Percentiles rank a stretch among this genome's conserved stretches.
phyloP scores from a whole-genome alignment of 108 stramenopile genomes.

The Asterionellopsis glacialis region DNA sequence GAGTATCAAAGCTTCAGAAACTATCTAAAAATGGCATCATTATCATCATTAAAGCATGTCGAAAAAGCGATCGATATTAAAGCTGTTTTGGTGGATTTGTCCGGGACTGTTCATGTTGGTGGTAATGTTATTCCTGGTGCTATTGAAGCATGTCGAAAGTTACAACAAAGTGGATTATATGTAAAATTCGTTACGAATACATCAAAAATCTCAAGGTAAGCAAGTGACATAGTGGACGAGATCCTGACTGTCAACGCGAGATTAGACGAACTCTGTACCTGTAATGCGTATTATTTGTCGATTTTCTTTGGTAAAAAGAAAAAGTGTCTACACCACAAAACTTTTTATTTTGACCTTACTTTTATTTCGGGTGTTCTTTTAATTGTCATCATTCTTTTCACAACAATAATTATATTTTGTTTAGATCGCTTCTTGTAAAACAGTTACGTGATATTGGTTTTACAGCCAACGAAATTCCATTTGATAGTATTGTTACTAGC shows the following conservation, averaged over 20 bases:
- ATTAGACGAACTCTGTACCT: too few species aligned
- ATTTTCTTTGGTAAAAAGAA: too few species aligned
- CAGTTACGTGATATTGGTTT: conserved; percentile 47
- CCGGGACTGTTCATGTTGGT: conserved; percentile 66
- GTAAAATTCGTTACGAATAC: conserved; percentile 6
- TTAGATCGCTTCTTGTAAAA: conserved; percentile 14
- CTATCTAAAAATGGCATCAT: neutral
- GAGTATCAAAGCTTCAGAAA: neutral
- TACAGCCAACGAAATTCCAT: conserved; percentile 13
- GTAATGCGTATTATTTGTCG: too few species aligned
- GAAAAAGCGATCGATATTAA: conserved; percentile 32
- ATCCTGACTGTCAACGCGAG: too few species aligned
- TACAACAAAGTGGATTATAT: conserved; percentile 8
- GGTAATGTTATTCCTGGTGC: conserved; percentile 51
- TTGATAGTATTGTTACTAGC: conserved; percentile 47
- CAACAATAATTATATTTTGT: too few species aligned
- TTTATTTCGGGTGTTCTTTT: too few species aligned
- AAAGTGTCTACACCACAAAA: too few species aligned
- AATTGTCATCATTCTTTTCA: too few species aligned
- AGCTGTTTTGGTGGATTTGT: conserved; percentile 59
- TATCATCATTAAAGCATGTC: too few species aligned
- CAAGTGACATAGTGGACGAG: too few species aligned
- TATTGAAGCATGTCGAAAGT: conserved; percentile 31
- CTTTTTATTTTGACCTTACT: too few species aligned
- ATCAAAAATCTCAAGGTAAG: neutral